Conservation (phyloP, 2,329 filamentous ascomycete genomes). For the Aspergillus luchuensis region DNA sequence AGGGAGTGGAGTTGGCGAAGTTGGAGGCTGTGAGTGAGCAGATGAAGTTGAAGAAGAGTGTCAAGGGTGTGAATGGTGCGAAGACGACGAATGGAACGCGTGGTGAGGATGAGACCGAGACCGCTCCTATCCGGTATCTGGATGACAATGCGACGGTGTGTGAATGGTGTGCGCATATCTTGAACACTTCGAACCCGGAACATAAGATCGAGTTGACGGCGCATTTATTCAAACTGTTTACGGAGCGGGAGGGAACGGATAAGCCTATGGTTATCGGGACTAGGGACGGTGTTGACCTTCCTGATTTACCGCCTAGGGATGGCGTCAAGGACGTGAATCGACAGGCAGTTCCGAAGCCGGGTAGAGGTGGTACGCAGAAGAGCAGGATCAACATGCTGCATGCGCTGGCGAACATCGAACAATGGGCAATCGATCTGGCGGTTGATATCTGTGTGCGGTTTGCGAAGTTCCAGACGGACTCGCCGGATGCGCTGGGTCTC, state of each 20-base stretch:
- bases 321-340: constrained; percentile 44
- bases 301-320: constrained; percentile 47
- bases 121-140: constrained; percentile 34
- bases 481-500: constrained; percentile 27
- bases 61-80: not conserved
- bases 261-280: constrained; percentile 48
- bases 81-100: not conserved
- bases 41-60: constrained; percentile 45
- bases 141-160: constrained; percentile 48
- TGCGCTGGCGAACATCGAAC: constrained; percentile 52
- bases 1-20: constrained; percentile 28
- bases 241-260: constrained; percentile 40
- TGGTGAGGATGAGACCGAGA: constrained; percentile 10
- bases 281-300: constrained; percentile 37
- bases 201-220: constrained; percentile 52
- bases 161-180: constrained; percentile 51
- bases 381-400: constrained; percentile 52
- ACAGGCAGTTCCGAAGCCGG: constrained; percentile 43
- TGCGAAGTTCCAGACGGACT: constrained; percentile 45
- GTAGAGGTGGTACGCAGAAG: constrained; percentile 47
- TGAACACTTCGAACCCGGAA: constrained; percentile 49
- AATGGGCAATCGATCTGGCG: constrained; percentile 53
- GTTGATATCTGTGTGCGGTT: constrained; percentile 53
- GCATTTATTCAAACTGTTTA: constrained; percentile 47
- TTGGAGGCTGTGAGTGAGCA: constrained; percentile 51